Evolutionary conservation across 73 alveolate species (phyloP).

Genomic region (Symbiodinium natans): DNA sequence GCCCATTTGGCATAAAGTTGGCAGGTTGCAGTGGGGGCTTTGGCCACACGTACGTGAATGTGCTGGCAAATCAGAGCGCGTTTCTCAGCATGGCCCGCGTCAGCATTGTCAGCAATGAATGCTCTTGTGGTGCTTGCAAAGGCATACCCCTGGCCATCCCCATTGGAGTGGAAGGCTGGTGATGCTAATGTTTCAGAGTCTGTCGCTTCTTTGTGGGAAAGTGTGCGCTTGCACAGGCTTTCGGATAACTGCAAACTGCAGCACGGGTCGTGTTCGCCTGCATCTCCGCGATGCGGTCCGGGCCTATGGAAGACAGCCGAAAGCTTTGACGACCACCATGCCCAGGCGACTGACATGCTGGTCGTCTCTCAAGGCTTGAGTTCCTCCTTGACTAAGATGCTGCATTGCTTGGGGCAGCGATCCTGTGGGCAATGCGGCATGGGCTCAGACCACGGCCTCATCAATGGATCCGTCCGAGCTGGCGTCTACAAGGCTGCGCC

Average conservation of each 20-base stretch:
- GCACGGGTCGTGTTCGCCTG: slow-evolving; percentile 56
- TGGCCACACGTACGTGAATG: background rate
- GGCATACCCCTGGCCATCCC: slow-evolving; percentile 82
- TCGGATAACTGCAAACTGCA: slow-evolving; percentile 64
- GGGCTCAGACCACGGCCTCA: slow-evolving; percentile 50
- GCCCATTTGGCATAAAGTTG: background rate
- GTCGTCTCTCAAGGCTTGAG: slow-evolving; percentile 33
- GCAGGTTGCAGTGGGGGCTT: slow-evolving; percentile 78
- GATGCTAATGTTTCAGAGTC: background rate
- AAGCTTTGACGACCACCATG: background rate
- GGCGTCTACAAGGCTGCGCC: slow-evolving; percentile 68
- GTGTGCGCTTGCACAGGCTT: background rate
- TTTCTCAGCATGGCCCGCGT: background rate
- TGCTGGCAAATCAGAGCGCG: slow-evolving; percentile 45
- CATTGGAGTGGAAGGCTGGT: slow-evolving; percentile 43
- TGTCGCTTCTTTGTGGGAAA: background rate
- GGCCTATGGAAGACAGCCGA: background rate
- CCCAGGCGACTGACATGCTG: slow-evolving; percentile 33
- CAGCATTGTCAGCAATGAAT: background rate
- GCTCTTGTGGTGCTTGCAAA: background rate
- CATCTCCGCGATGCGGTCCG: slow-evolving; percentile 41
- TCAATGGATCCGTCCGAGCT: slow-evolving; percentile 61
- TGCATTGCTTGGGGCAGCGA: background rate
- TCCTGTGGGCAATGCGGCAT: too few species aligned
- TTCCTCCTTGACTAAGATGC: background rate